Conservation (phyloP, 169 alveolate genomes). For the Cytauxzoon felis region DNA sequence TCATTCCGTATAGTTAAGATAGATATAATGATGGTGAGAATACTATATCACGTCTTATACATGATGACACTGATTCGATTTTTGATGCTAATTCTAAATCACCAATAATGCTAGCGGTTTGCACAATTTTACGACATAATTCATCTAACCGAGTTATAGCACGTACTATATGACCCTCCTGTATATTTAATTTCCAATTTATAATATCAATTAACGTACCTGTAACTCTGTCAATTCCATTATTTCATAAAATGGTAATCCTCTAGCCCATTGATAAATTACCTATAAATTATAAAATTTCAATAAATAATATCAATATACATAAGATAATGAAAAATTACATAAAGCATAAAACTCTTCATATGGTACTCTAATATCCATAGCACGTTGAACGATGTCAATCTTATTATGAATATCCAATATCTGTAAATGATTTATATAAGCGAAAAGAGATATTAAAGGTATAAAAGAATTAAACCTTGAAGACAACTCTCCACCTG, state of each 20-base stretch:
- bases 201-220: too few relatives aligned
- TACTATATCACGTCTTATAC: slow-evolving; percentile 89
- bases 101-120: slow-evolving; percentile 86
- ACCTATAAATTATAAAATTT: slow-evolving; percentile 45
- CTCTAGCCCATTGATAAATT: slow-evolving; percentile 74
- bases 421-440: slow-evolving; percentile 3
- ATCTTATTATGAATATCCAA: slow-evolving; percentile 46
- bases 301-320: too few relatives aligned
- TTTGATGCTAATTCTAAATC: slow-evolving; percentile 77
- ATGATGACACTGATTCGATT: slow-evolving; percentile 74
- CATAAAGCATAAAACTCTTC: slow-evolving; percentile 52
- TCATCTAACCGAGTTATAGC: slow-evolving; percentile 87
- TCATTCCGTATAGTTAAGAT: too few relatives aligned
- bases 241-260: slow-evolving; percentile 71
- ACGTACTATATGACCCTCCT: slow-evolving; percentile 93
- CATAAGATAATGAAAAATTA: slow-evolving; percentile 57
- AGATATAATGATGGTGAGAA: slow-evolving; percentile 90
- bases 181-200: slow-evolving; percentile 38
- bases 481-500: too few relatives aligned
- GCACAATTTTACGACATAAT: slow-evolving; percentile 75
- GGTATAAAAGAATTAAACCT: too few relatives aligned
- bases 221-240: slow-evolving; percentile 64
- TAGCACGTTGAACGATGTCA: slow-evolving; percentile 56
- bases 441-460: background rate
- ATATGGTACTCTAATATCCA: slow-evolving; percentile 25